Conservation (phyloP, 495 filamentous ascomycete genomes). For the Umbilicaria muhlenbergii region DNA sequence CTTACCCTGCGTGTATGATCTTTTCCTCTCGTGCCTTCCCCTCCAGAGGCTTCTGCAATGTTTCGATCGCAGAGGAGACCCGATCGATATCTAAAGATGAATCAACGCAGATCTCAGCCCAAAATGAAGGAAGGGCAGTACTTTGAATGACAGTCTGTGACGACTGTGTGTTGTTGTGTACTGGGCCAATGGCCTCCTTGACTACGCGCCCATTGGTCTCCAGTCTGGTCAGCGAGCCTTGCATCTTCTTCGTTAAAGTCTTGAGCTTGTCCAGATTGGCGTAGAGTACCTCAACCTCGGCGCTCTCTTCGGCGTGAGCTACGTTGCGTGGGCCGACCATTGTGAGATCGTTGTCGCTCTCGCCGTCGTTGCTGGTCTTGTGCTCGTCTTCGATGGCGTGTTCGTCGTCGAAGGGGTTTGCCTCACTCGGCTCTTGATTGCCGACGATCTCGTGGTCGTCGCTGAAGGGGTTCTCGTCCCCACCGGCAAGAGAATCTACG, state of each 20-base stretch:
- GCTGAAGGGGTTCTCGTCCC: no score
- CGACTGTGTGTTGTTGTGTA: constrained; percentile 81
- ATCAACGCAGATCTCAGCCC: neutral
- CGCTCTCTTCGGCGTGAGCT: constrained; percentile 53
- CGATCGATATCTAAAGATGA: constrained; percentile 56
- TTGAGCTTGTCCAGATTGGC: constrained; percentile 53
- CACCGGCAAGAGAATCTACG: no score
- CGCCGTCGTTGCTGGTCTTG: no score
- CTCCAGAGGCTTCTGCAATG: constrained; percentile 73
- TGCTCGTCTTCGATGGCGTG: no score
- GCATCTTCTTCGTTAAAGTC: constrained; percentile 79
- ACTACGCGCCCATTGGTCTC: constrained; percentile 80
- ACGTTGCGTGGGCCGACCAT: constrained; percentile 38
- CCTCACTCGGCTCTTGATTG: no score
- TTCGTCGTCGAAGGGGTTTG: no score
- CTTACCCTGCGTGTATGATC: constrained; percentile 70
- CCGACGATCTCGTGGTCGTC: no score
- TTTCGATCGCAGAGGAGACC: constrained; percentile 72
- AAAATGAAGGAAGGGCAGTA: constrained; percentile 12
- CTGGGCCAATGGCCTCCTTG: constrained; percentile 78
- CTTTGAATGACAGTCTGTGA: constrained; percentile 72
- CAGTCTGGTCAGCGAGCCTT: constrained; percentile 67
- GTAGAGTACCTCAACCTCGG: constrained; percentile 53
- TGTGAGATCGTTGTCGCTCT: constrained; percentile 1
- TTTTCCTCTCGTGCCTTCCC: constrained; percentile 77